Conservation (phyloP, 306 rosid species). For the Argentina anserina region DNA sequence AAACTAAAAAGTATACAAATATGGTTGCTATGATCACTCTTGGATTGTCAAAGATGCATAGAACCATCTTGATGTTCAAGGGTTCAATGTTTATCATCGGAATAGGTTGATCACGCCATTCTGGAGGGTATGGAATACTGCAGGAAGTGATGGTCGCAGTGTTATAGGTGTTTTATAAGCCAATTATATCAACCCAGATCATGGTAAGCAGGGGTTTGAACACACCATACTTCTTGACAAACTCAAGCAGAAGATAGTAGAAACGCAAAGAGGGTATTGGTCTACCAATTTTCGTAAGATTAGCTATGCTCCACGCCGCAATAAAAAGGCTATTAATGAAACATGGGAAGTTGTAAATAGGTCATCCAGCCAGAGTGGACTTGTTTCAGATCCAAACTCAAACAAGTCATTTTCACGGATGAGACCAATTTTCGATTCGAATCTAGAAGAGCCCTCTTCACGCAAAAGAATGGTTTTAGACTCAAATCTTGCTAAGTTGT, state of each 20-base stretch:
- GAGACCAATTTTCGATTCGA: constrained; percentile 11
- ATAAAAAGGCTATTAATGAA: constrained; percentile 19
- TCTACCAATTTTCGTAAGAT: constrained; percentile 50
- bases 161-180: constrained; percentile 95
- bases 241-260: constrained; percentile 60
- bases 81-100: constrained; percentile 93
- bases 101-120: constrained; percentile 95
- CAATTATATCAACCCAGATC: constrained; percentile 96
- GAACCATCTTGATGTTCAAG: constrained; percentile 86
- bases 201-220: constrained; percentile 99
- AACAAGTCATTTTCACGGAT: neutral
- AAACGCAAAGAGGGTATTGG: constrained; percentile 86
- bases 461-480: too few species aligned
- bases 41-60: constrained; percentile 96
- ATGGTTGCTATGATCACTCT: constrained; percentile 80
- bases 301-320: constrained; percentile 61
- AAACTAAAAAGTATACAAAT: neutral
- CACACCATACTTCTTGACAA: constrained; percentile 78
- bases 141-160: constrained; percentile 96
- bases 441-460: neutral
- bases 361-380: constrained; percentile 31
- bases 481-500: neutral
- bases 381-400: constrained; percentile 5
- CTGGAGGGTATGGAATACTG: constrained; percentile 98
- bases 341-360: constrained; percentile 22